Evolutionary conservation across 345 rosid genomes (phyloP).

Genomic region (Dimocarpus longan): DNA sequence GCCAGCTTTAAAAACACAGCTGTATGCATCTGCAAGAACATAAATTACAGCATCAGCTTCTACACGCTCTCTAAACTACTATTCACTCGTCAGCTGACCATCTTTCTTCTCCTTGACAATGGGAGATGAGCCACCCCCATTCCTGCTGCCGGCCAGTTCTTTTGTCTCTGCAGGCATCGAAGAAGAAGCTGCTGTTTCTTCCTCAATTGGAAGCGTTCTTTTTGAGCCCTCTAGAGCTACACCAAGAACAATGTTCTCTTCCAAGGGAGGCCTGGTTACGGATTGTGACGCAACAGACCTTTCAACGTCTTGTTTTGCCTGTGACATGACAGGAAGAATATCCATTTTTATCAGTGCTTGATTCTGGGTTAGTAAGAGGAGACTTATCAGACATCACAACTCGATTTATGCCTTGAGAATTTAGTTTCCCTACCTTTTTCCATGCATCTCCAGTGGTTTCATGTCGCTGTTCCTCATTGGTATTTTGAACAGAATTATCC

Average conservation of each 20-base stretch:
- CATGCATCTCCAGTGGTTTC: constrained; percentile 28
- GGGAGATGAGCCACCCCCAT: constrained; percentile 33
- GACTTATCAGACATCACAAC: constrained; percentile 28
- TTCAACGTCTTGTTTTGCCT: constrained; percentile 42
- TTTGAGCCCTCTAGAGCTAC: constrained; percentile 90
- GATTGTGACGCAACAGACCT: constrained; percentile 37
- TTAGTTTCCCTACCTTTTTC: constrained; percentile 28
- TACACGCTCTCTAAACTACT: neutral
- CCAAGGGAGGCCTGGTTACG: constrained; percentile 48
- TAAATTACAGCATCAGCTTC: neutral
- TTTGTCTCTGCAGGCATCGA: constrained; percentile 42
- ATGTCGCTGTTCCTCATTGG: constrained; percentile 31
- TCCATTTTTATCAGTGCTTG: constrained; percentile 27
- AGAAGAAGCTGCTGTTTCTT: constrained; percentile 45
- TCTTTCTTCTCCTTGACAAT: constrained; percentile 45
- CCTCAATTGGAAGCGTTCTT: constrained; percentile 89
- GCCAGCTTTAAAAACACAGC: constrained; percentile 57
- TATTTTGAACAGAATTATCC: constrained; percentile 20
- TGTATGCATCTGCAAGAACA: constrained; percentile 28
- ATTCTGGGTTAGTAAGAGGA: constrained; percentile 24
- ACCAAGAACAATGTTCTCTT: constrained; percentile 84
- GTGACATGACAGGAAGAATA: constrained; percentile 25
- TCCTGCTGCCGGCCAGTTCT: constrained; percentile 54
- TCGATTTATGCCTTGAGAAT: constrained; percentile 22
- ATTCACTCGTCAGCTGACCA: constrained; percentile 33